phyloP scores from a whole-genome alignment of 2,329 filamentous ascomycete genomes.

The Scedosporium boydii region DNA sequence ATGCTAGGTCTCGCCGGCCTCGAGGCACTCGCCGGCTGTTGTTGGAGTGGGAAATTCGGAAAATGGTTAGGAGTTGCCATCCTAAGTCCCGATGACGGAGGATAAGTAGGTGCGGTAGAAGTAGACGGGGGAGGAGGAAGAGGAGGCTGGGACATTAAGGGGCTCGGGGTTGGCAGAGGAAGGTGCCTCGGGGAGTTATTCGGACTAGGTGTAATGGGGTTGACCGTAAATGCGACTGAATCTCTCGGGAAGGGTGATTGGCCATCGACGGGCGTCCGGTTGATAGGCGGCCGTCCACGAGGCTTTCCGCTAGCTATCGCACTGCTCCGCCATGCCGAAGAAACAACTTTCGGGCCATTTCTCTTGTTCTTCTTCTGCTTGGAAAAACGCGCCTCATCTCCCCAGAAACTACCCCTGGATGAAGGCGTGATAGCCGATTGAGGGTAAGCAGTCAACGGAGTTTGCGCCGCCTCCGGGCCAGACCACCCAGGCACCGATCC shows the following conservation, averaged over 20 bases:
- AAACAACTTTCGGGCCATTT: constrained; percentile 76
- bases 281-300: constrained; percentile 61
- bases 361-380: constrained; percentile 42
- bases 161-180: not conserved
- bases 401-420: constrained; percentile 43
- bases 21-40: constrained; percentile 10
- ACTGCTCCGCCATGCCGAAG: constrained; percentile 67
- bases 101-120: not conserved
- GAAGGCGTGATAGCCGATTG: constrained; percentile 68
- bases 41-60: not conserved
- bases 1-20: constrained; percentile 25
- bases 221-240: not conserved
- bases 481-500: not conserved
- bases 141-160: not conserved
- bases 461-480: not conserved
- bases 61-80: not conserved
- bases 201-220: not conserved
- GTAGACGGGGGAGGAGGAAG: not conserved
- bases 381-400: constrained; percentile 62
- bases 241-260: not conserved
- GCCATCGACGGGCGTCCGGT: not conserved
- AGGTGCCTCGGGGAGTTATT: not conserved
- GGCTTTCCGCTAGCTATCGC: constrained; percentile 47
- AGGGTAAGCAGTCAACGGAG: constrained; percentile 27
- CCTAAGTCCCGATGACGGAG: not conserved